Base-by-base conservation (phyloP, 2,329 filamentous ascomycete species). In the Penicillium sp. region DNA sequence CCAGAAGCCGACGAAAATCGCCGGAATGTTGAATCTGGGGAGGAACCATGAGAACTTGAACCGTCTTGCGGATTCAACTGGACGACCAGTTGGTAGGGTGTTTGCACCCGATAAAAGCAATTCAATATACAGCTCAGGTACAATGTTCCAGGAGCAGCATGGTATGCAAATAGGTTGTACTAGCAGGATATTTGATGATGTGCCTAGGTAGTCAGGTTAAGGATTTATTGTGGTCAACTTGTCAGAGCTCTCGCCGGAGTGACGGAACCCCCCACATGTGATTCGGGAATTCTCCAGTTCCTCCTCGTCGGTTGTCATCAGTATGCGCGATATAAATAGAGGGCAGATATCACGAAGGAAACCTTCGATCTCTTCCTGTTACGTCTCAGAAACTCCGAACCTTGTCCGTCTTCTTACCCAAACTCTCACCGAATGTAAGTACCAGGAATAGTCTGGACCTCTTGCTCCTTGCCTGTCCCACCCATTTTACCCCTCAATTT, bases 1-100 rank as follows among this genome's bases (percentile, higher is more conserved):
- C 26, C 48, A 63, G 61, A 56, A 29, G 26, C 31, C 19, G 59
- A 70, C 66, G 70, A 73, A 63, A 71, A 71, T 64, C 63, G 54
- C 64, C 70, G 69, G 63, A 65, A 61, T 62, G 21, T 21, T 21
- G 21, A 21, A 21, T 21, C 46, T 58, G 55, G 56, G 52, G 58
- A 46, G 35, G 35, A 31, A 56, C 56, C 17, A 23, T 48, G 23
- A 26, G 51, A 29, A 15, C 31, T 47, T 21, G 21, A 31, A 29
- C 48, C 29, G 55, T 48, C n/a, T 21, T 21, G n/a, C 41, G 50
- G 30, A 54, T 44, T 47, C 9, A 17, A 41, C 23, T 30, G 41
- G 11, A 21, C 21, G 21, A 21, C 21, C 21, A 21, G 21, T 21
- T 21, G 21, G 21, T 21, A 21, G 21, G 21, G 21, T 21, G 21